Evolutionary conservation across 768 basidiomycete genomes (phyloP), one percentile per base, ranked within the genome.

Genomic region (Glaciozyma martinii): DNA sequence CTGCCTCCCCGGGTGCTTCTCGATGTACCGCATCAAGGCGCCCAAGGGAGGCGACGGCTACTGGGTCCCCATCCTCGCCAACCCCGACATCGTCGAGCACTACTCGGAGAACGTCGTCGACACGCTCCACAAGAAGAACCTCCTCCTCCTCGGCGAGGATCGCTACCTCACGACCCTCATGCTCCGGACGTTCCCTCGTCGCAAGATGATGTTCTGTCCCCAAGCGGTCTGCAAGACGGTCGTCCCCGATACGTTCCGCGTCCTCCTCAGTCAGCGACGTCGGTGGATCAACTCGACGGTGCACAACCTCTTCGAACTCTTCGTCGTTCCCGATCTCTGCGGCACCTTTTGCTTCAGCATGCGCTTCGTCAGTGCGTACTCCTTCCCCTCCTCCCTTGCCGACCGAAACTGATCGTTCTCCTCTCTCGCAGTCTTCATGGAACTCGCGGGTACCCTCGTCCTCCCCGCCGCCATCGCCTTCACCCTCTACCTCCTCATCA

Each of bases 331-430:
- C 29, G 95, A 99, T 77, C 84, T 98, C n/a, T 99, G 94, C 71
- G 95, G 95, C 55, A 97, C 93, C 4, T 99, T 98, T 86, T 99
- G 95, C 80, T 98, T 99, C 84, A 93, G 90, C 16, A 97, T 97
- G 94, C 93, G 95, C 80, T 97, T 97, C 75, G 91, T 97, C 71
- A 56, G 71, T 71, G 40, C 30, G 71, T 68, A 56, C 33, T 37
- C 6, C 2, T 5, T 16, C 15, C 2, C 16, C 52, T 12, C 43
- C 27, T 21, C 53, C 43, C 12, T 42, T 19, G 30, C 8, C 27
- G 21, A 25, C 32, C 4, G 3, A 60, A 50, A 2, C 63, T 60
- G 19, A 65, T 42, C 5, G 0, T 12, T 5, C 21, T 8, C 42
- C n/a, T 32, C 30, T n/a, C n/a, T 42, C 10, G 54, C 56, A 70